Evolutionary conservation across 495 filamentous ascomycete species (phyloP).

Genomic region (Podospora anserina): DNA sequence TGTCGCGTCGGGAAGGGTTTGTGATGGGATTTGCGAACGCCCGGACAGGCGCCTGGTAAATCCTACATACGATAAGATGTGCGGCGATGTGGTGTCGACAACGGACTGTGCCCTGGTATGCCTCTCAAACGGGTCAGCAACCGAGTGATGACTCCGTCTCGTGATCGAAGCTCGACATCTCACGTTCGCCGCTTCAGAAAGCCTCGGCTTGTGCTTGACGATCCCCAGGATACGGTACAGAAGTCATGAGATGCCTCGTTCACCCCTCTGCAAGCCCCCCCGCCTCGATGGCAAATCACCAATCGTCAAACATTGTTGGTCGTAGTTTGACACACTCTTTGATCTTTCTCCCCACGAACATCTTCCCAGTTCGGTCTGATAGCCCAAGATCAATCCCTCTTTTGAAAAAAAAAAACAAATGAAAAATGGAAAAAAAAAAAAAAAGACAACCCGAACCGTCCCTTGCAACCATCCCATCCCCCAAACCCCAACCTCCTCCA

Average conservation of each 20-base stretch:
- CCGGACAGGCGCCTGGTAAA: neutral
- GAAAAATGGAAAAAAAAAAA: neutral
- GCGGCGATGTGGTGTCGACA: neutral
- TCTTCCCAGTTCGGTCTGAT: neutral
- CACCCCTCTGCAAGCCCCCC: neutral
- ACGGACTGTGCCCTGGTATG: neutral
- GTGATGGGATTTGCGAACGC: neutral
- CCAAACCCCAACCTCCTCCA: neutral
- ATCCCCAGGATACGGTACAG: neutral
- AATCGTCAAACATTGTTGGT: constrained; percentile 2
- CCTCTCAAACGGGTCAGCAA: neutral
- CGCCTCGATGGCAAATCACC: neutral
- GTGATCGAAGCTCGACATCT: neutral
- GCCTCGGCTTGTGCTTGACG: neutral
- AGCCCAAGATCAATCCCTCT: neutral
- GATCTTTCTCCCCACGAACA: neutral
- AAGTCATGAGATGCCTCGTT: neutral
- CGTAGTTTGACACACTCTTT: neutral
- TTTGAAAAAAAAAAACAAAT: neutral
- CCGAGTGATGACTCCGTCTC: neutral
- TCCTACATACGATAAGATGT: neutral
- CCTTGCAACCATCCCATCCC: neutral
- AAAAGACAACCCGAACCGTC: neutral
- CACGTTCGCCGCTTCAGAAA: neutral
- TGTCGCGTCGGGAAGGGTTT: neutral